These are phyloP conservation scores for Asterophora parasitica DNA, from an alignment of 768 basidiomycete genomes.

Conservation along the genomic window DNA sequence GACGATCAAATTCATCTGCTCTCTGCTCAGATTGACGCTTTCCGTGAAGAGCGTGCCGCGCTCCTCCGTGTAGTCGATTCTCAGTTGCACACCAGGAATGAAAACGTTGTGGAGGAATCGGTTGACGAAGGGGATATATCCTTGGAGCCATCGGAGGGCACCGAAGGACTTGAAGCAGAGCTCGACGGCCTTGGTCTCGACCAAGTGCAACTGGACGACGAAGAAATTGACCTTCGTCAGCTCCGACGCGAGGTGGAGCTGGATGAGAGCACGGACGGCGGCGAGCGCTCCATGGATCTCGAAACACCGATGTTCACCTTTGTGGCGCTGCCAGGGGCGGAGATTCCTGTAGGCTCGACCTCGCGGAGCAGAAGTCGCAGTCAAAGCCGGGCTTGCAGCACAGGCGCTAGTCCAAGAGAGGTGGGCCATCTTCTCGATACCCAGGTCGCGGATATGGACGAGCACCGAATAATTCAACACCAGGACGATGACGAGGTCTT, in stretches of 20 bases:
- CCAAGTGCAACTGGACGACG: background rate
- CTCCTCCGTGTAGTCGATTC: slow-evolving; percentile 14
- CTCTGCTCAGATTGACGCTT: slow-evolving; percentile 25
- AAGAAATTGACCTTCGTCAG: background rate
- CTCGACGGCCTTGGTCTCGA: background rate
- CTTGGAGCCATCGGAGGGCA: too few relatives aligned
- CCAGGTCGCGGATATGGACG: background rate
- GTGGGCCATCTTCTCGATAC: too few relatives aligned
- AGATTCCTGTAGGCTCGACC: background rate
- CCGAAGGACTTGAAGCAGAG: background rate
- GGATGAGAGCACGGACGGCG: slow-evolving; percentile 9
- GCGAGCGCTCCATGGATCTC: slow-evolving; percentile 18
- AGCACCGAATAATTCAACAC: background rate
- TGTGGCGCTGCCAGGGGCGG: background rate
- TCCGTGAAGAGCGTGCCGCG: slow-evolving; percentile 26
- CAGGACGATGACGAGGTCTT: slow-evolving; percentile 4
- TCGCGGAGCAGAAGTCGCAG: background rate
- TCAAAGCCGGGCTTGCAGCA: background rate
- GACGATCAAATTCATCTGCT: slow-evolving; percentile 29
- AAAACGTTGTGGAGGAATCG: background rate
- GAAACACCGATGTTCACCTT: slow-evolving; percentile 11
- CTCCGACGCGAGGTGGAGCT: background rate
- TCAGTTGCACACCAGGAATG: slow-evolving; percentile 4
- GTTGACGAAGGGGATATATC: background rate
- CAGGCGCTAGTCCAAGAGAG: background rate